Base-by-base conservation (phyloP, 2,329 filamentous ascomycete genomes). In the Trichoderma endophyticum region DNA sequence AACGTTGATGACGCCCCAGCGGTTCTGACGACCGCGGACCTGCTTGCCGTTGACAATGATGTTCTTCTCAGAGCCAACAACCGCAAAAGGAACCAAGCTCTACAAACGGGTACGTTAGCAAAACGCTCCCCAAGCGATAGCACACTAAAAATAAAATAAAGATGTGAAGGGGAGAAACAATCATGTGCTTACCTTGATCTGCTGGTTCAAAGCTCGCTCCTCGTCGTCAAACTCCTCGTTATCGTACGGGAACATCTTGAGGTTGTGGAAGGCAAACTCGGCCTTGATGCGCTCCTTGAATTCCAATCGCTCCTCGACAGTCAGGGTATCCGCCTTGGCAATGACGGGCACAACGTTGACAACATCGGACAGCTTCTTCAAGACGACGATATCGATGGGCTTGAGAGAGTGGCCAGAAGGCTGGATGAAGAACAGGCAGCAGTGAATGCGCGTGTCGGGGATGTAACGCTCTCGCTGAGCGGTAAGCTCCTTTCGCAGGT, bases 221-320 rank as follows among this genome's bases (percentile, higher is more conserved):
- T 99, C 96, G 75, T 96, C 93, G 81, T 99, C 96, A 78, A 98
- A 92, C 88, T 99, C 96, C 79, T 99, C 96, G 82, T 98, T 98
- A 84, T 99, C 96, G 83, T 99, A 99, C 73, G 96, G 96, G 88
- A 97, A 99, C 96, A 99, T 99, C 89, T 97, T 95, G 80, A 99
- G 90, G 88, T 98, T 98, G 90, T 99, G 96, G 92, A 99, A 99
- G 72, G 93, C 87, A 83, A 99, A 99, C 84, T 99, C 96, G 88
- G 98, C 96, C 92, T 97, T 98, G 88, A 99, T 99, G 83, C 92
- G 90, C 86, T 98, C 94, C 90, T 99, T 99, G 91, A 99, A 99
- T 64, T 92, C 93, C 81, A 91, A 90, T 78, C 96, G 92, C 89
- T 99, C 96, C 84, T 99, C 95, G 39, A 98, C 88, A 15, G 96